Evolutionary conservation across 1,284 basidiomycete genomes (phyloP).

Genomic region (Cystobasidium slooffiae): DNA sequence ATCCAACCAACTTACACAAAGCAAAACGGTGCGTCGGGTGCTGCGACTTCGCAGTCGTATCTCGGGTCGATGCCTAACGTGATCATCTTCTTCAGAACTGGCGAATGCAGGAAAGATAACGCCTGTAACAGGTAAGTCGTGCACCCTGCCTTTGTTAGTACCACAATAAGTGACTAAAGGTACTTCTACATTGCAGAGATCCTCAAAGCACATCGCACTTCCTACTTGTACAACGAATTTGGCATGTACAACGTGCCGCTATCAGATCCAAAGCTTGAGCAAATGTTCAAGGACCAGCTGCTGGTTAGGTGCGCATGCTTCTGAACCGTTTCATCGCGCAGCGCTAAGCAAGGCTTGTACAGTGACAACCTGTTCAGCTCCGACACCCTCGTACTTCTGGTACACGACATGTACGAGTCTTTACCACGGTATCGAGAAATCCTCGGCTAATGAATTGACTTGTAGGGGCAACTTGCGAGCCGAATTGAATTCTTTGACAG

Average conservation of each 20-base stretch:
- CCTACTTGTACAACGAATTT: conserved; percentile 73
- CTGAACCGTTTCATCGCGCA: not conserved
- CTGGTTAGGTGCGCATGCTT: conserved; percentile 73
- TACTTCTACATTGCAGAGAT: conserved; percentile 63
- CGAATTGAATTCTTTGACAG: conserved; percentile 72
- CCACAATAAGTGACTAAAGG: not conserved
- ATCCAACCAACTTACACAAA: conserved; percentile 66
- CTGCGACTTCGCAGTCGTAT: not conserved
- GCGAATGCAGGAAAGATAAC: conserved; percentile 49
- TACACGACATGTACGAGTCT: conserved; percentile 82
- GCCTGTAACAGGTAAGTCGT: conserved; percentile 45
- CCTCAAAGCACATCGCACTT: conserved; percentile 79
- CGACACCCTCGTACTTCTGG: conserved; percentile 74
- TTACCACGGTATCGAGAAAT: not conserved
- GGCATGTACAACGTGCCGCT: conserved; percentile 80
- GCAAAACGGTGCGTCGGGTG: conserved; percentile 35
- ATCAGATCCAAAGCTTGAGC: conserved; percentile 67
- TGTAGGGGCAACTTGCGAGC: conserved; percentile 79
- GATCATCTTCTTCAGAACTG: conserved; percentile 44
- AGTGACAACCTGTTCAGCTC: conserved; percentile 68
- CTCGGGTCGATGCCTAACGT: not conserved
- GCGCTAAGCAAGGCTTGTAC: conserved; percentile 2
- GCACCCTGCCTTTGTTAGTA: not conserved
- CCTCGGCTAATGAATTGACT: not conserved
- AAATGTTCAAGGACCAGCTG: conserved; percentile 75